These are phyloP conservation scores for Trypanosoma scelopori DNA, from an alignment of 208 protist genomes.

Conservation along the genomic window DNA sequence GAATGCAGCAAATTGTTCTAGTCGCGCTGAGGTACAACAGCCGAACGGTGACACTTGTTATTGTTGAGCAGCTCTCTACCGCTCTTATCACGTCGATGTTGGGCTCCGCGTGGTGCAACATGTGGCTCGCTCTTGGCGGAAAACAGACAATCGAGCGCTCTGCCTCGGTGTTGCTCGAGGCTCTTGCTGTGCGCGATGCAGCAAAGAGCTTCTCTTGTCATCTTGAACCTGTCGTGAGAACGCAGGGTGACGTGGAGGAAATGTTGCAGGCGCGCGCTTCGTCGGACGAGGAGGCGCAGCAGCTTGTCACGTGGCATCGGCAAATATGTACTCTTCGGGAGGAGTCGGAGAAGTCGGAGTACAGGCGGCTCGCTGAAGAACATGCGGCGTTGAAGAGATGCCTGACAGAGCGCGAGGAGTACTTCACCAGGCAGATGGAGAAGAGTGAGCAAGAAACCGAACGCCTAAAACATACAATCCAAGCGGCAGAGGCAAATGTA, in stretches of 20 bases:
- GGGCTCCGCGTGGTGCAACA: conserved; percentile 4
- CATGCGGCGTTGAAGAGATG: not conserved
- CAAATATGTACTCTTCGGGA: not conserved
- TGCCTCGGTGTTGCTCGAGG: conserved; percentile 17
- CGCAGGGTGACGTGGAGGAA: not conserved
- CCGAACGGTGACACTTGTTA: conserved; percentile 19
- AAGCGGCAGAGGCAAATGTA: not conserved
- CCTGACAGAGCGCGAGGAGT: conserved; percentile 9
- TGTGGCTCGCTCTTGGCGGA: conserved; percentile 19
- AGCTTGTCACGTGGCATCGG: conserved; percentile 1
- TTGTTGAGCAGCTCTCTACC: conserved; percentile 28
- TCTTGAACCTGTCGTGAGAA: not conserved
- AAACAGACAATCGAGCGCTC: conserved; percentile 2
- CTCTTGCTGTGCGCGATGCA: conserved; percentile 22
- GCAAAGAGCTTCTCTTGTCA: conserved; percentile 11
- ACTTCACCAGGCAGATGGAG: conserved; percentile 12
- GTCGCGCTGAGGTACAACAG: conserved; percentile 20
- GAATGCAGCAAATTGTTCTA: conserved; percentile 25
- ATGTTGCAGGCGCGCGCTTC: conserved; percentile 7
- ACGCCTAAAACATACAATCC: conserved; percentile 1
- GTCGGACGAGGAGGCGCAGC: conserved; percentile 20
- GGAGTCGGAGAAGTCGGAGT: not conserved
- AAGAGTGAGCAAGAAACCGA: conserved; percentile 14
- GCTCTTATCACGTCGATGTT: conserved; percentile 26
- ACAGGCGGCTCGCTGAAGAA: conserved; percentile 5